Evolutionary conservation across 495 filamentous ascomycete species (phyloP), one percentile per base, ranked within the genome.

Genomic region (Penicillium salamii): DNA sequence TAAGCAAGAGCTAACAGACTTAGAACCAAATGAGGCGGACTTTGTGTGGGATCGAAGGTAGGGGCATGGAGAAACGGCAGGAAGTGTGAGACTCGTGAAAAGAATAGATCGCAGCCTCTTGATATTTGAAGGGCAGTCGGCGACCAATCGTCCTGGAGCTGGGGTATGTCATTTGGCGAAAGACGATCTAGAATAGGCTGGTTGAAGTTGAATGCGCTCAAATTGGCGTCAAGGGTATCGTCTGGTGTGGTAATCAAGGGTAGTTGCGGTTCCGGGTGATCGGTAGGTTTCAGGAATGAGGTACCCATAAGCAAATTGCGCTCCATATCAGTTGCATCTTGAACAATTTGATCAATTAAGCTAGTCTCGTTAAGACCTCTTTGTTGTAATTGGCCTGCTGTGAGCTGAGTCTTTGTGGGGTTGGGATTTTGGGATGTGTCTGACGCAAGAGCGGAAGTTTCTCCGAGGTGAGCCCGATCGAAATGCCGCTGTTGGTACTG

Each of bases 1-100:
- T 65, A 71, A 3, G 45, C 64, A 12, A 71, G 62, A 13, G 32
- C 64, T n/a, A 71, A 60, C 12, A 71, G 65, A 33, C 59, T 62
- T 18, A 71, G 55, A 1, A 65, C 34, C 13, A 71, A 43, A 14
- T 59, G 29, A 5, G 39, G 48, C 18, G 64, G 20, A 3, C 28
- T 17, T 23, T 54, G 53, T 14, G 50, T 54, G 0, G 62, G 11
- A 28, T 69, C 58, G 33, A 71, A 71, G 0, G 64, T 69, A 1
- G 61, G 49, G 31, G 52, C 46, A 43, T 71, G 67, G 18, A 71
- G 48, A 40, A 71, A 69, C 1, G 67, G 67, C 34, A 67, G 19
- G 20, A 69, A 71, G 29, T 53, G 52, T 9, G 63, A 57, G 50
- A 67, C 50, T 34, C 64, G 54, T 3, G 35, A 43, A 38, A 70